A percentile compares a stretch with the other conserved stretches of the same genome.
These are phyloP conservation scores for Blastomyces parvus DNA, from an alignment of 2,329 filamentous ascomycete species.

Conservation along the genomic window DNA sequence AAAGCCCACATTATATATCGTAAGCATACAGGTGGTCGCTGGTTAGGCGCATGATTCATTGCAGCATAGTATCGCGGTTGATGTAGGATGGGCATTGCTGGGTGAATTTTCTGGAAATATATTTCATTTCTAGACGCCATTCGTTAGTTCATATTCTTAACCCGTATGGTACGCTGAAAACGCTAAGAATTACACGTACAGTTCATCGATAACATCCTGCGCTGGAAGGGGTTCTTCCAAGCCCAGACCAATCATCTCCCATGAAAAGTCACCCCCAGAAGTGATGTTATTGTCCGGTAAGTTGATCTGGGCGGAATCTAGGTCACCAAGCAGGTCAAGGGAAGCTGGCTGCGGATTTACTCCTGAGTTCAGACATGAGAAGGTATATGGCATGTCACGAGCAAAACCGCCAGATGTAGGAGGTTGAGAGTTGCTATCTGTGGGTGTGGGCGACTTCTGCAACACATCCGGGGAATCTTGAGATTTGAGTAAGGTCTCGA, in stretches of 20 bases:
- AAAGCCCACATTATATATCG: conserved; percentile 95
- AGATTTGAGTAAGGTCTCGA: conserved; percentile 79
- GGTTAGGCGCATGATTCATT: conserved; percentile 77
- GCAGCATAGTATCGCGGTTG: conserved; percentile 76
- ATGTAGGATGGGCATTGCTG: conserved; percentile 80
- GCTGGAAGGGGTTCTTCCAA: conserved; percentile 72
- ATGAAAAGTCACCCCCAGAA: conserved; percentile 49
- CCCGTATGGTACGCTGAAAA: not conserved
- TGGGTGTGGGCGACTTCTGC: conserved; percentile 2
- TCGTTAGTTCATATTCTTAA: conserved; percentile 16
- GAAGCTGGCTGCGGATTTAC: not conserved
- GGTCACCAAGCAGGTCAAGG: conserved; percentile 1
- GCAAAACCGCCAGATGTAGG: not conserved
- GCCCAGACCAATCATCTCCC: conserved; percentile 78
- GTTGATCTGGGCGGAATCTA: conserved; percentile 15
- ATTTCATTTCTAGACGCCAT: conserved; percentile 55
- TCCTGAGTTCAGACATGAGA: not conserved
- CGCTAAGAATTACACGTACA: conserved; percentile 43
- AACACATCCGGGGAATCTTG: conserved; percentile 47
- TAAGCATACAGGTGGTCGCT: conserved; percentile 76
- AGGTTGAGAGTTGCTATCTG: conserved; percentile 23
- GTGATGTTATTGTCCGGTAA: conserved; percentile 19
- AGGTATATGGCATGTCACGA: not conserved
- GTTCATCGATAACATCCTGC: conserved; percentile 71
- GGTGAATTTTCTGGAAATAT: conserved; percentile 85